phyloP scores from a whole-genome alignment of 768 basidiomycete genomes.

The Chalciporus chontae region DNA sequence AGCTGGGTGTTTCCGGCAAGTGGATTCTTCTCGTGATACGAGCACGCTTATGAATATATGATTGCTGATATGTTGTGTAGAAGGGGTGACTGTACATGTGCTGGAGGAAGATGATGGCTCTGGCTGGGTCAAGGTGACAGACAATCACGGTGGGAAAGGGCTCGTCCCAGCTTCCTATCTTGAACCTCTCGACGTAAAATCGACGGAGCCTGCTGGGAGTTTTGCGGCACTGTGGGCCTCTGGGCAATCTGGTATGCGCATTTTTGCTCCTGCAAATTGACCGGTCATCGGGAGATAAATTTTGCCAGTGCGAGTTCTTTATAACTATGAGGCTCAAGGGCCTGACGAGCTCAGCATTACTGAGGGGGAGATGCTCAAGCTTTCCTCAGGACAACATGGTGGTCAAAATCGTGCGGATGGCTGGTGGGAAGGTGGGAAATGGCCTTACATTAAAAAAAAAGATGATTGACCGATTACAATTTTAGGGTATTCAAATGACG shows the following conservation, averaged over 20 bases:
- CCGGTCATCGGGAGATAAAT: conserved; percentile 3
- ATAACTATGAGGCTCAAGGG: conserved; percentile 72
- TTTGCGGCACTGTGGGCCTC: conserved; percentile 31
- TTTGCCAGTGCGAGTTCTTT: conserved; percentile 70
- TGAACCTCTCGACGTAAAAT: conserved; percentile 35
- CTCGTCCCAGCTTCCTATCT: conserved; percentile 86
- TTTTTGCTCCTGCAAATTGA: background rate
- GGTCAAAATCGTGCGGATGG: conserved; percentile 71
- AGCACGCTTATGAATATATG: conserved; percentile 3
- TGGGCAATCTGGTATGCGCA: conserved; percentile 48
- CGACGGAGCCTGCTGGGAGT: conserved; percentile 6
- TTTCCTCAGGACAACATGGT: conserved; percentile 58
- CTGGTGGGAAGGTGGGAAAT: conserved; percentile 78
- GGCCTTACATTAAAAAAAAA: conserved; percentile 15
- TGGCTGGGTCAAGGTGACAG: conserved; percentile 78
- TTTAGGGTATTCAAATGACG: conserved; percentile 55
- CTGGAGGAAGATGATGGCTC: conserved; percentile 82
- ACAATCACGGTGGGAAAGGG: conserved; percentile 56
- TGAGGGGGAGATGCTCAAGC: conserved; percentile 60
- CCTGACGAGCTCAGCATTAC: conserved; percentile 62
- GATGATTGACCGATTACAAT: conserved; percentile 24
- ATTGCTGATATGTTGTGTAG: conserved; percentile 34
- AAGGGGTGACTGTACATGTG: conserved; percentile 61
- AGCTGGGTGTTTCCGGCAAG: conserved; percentile 64
- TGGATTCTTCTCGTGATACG: conserved; percentile 9